Base-by-base conservation (phyloP, 2,329 filamentous ascomycete genomes). In the Ophiocordyceps polyrhachis-furcata region DNA sequence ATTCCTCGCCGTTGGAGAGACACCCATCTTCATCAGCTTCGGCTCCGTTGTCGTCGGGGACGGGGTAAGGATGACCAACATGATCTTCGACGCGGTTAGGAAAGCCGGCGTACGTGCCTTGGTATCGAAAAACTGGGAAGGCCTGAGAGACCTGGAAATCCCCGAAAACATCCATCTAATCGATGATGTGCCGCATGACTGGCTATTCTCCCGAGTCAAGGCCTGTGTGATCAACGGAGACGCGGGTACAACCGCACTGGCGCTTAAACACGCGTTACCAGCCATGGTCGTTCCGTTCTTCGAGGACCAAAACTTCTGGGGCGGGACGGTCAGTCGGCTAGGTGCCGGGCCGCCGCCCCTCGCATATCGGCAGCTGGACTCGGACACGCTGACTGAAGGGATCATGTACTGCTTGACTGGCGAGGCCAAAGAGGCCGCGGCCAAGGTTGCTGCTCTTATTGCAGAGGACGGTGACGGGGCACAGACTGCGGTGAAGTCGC, bases 271-370 rank as follows among this genome's bases (percentile, higher is more conserved):
- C 49, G 82, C 72, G 4, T 74, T 73, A 52, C 82, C 82, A 0
- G 84, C 79, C 5, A 81, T 85, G 73, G 73, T 86, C 23, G 78
- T 87, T 2, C 82, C 82, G 0, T 87, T 87, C 61, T 87, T 87
- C 50, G 82, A 82, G 3, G 82, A 87, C 54, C 82, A 87, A 57
- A 72, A 79, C 43, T 87, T 87, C 55, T 87, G 83, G 82, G 82
- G 81, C 2, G 66, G 68, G 17, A 83, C 83, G 74, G 69, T 86
- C 1, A 69, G 68, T 5, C 72, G 68, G 31, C 69, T 76, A 1
- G 71, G 72, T 23, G 81, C 79, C 0, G 82, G 82, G 1, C 77
- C 81, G 0, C 62, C 71, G 40, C 72, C 79, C 1, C 69, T 84
- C 9, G 80, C 80, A 0, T 82, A 83, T 61, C 84, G 83, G 59